Evolutionary conservation across 768 basidiomycete genomes (phyloP).

Genomic region (Russula emetica): DNA sequence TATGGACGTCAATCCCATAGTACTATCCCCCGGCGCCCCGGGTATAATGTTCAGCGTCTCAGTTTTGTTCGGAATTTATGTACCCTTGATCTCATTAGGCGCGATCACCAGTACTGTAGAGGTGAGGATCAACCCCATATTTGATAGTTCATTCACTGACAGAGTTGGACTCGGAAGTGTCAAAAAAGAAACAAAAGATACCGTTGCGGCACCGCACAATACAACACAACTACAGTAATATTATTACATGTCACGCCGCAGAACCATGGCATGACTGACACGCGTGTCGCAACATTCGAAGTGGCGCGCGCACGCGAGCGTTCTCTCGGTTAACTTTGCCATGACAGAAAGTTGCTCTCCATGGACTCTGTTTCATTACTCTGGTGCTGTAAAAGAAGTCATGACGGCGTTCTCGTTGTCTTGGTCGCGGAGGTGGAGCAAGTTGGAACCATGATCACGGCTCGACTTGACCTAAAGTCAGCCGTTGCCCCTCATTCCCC

Average conservation of each 20-base stretch:
- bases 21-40: neutral
- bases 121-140: neutral
- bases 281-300: neutral
- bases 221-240: neutral
- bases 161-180: neutral
- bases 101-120: neutral
- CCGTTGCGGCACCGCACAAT: neutral
- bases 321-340: neutral
- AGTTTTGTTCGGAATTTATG: neutral
- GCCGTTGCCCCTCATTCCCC: neutral
- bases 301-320: neutral
- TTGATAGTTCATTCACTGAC: neutral
- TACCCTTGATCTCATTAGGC: neutral
- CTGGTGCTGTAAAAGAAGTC: neutral
- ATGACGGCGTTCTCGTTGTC: neutral
- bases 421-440: neutral
- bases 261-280: neutral
- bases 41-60: neutral
- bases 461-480: neutral
- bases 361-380: neutral
- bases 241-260: neutral
- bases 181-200: neutral
- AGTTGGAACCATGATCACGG: neutral
- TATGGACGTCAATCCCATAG: neutral
- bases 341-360: neutral